phyloP scores from a whole-genome alignment of 1,284 basidiomycete species.

The Cystobasidium sp. region DNA sequence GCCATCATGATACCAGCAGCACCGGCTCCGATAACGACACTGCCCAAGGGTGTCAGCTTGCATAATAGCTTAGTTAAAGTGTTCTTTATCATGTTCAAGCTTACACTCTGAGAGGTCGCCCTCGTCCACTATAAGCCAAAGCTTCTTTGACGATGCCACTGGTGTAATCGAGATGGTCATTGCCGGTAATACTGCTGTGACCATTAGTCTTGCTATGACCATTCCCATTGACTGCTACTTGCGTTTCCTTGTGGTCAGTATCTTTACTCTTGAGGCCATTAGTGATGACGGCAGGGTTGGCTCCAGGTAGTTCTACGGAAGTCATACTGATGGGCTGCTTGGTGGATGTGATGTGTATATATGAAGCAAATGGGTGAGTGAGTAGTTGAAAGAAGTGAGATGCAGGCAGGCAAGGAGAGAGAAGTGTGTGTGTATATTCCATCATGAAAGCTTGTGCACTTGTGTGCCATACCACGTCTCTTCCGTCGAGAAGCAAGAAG shows the following conservation, averaged over 20 bases:
- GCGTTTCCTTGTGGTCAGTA: constrained; percentile 1
- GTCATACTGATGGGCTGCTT: background rate
- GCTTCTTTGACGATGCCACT: constrained; percentile 35
- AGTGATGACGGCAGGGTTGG: constrained; percentile 12
- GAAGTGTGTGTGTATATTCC: no score
- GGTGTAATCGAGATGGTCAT: constrained; percentile 20
- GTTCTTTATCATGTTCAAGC: background rate
- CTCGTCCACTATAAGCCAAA: constrained; percentile 17
- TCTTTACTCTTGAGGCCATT: constrained; percentile 11
- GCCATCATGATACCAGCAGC: constrained; percentile 26
- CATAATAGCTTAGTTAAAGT: background rate
- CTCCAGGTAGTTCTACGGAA: constrained; percentile 11
- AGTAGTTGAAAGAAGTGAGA: background rate
- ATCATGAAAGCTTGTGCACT: no score
- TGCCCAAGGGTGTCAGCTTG: background rate
- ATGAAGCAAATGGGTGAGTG: background rate
- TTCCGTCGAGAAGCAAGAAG: no score
- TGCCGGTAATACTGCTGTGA: constrained; percentile 7
- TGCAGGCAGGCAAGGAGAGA: no score
- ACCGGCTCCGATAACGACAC: constrained; percentile 24
- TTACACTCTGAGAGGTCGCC: constrained; percentile 15
- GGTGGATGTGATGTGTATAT: background rate
- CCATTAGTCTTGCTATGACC: constrained; percentile 2
- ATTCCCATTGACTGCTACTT: background rate
- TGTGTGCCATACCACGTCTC: no score